Percentiles rank a stretch among this genome's conserved stretches.
Evolutionary conservation across 1,139 yeast species (phyloP).

Genomic region (Nakaseomyces sp.): DNA sequence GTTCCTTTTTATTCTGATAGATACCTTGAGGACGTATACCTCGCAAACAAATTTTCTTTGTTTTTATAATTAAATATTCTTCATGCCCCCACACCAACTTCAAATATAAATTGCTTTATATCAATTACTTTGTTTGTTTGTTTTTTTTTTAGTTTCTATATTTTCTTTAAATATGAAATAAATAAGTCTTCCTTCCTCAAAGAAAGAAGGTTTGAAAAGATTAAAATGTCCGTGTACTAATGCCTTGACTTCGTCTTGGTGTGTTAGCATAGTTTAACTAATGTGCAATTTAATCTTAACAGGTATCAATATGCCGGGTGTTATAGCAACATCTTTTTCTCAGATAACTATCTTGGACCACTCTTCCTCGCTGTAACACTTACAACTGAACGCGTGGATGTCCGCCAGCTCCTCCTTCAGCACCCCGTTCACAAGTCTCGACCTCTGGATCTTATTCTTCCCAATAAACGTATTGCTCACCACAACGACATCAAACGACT

Average conservation of each 20-base stretch:
- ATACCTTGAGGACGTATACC: no score
- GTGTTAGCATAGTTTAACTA: no score
- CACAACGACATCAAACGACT: slow-evolving; percentile 75
- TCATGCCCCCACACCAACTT: no score
- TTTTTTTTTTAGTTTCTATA: not conserved
- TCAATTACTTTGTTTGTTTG: not conserved
- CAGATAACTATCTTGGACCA: slow-evolving; percentile 40
- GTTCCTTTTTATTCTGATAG: no score
- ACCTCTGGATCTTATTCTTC: slow-evolving; percentile 78
- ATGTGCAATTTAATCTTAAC: no score
- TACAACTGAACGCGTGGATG: slow-evolving; percentile 94
- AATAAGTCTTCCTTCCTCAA: not conserved
- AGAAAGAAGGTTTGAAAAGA: no score
- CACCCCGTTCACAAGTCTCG: slow-evolving; percentile 71
- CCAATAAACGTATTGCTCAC: slow-evolving; percentile 72
- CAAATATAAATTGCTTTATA: no score
- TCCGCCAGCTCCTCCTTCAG: slow-evolving; percentile 72
- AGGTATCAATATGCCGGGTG: no score
- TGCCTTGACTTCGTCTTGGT: no score
- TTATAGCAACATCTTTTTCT: not conserved
- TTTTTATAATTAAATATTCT: no score
- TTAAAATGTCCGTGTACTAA: no score
- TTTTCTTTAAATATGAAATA: not conserved
- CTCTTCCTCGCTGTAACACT: slow-evolving; percentile 66
- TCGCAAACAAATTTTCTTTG: no score